Evolutionary conservation across 495 filamentous ascomycete genomes (phyloP).

Genomic region (Mycothermus thermophilus): DNA sequence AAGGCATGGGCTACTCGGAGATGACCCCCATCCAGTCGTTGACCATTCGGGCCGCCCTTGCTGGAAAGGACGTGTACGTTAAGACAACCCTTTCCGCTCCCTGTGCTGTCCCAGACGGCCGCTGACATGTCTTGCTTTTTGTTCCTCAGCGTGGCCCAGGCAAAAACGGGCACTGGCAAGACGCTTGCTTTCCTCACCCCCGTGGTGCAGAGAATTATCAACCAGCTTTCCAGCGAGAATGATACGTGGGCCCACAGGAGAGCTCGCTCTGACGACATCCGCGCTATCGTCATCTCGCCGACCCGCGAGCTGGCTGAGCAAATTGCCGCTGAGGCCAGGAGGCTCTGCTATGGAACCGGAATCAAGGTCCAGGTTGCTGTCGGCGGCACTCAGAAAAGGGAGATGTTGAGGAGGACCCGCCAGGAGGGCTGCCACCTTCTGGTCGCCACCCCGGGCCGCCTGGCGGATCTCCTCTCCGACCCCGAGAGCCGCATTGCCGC

Average conservation of each 20-base stretch:
- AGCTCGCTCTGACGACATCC: slow-evolving; percentile 51
- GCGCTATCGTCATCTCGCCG: slow-evolving; percentile 82
- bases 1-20: slow-evolving; percentile 58
- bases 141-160: slow-evolving; percentile 62
- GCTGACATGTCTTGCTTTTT: slow-evolving; percentile 4
- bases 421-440: slow-evolving; percentile 73
- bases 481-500: slow-evolving; percentile 47
- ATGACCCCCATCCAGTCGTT: slow-evolving; percentile 90
- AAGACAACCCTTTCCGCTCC: not conserved
- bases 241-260: slow-evolving; percentile 14
- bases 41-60: slow-evolving; percentile 65
- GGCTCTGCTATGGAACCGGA: slow-evolving; percentile 50
- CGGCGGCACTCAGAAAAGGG: slow-evolving; percentile 65
- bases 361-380: slow-evolving; percentile 76
- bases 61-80: slow-evolving; percentile 70
- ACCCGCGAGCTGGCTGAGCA: slow-evolving; percentile 93
- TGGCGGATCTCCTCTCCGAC: slow-evolving; percentile 74
- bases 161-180: slow-evolving; percentile 80
- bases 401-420: slow-evolving; percentile 48
- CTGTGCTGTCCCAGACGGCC: slow-evolving; percentile 2
- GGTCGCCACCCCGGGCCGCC: slow-evolving; percentile 79
- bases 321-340: slow-evolving; percentile 71
- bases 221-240: slow-evolving; percentile 39
- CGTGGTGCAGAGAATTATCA: slow-evolving; percentile 57
- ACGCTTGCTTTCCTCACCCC: slow-evolving; percentile 74